These are phyloP conservation scores for Naganishia sp. DNA, from an alignment of 1,284 basidiomycete genomes.

Conservation along the genomic window DNA sequence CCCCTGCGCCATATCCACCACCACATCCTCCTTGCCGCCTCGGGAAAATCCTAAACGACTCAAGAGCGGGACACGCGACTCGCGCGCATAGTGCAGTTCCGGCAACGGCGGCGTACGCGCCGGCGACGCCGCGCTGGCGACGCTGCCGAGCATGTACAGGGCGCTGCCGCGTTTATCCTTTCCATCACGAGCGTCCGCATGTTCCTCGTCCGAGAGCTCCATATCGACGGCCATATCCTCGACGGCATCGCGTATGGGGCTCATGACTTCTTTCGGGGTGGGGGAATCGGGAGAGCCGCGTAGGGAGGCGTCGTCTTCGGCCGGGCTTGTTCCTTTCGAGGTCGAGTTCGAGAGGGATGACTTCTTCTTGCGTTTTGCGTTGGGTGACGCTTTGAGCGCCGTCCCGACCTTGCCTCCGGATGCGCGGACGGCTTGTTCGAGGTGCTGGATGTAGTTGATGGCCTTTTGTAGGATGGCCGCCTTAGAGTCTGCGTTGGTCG, in stretches of 20 bases:
- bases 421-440: constrained; percentile 33
- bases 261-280: constrained; percentile 9
- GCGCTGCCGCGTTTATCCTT: constrained; percentile 17
- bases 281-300: constrained; percentile 1
- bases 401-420: constrained; percentile 28
- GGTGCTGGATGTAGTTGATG: constrained; percentile 35
- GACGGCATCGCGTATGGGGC: constrained; percentile 20
- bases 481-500: constrained; percentile 34
- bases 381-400: constrained; percentile 1
- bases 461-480: constrained; percentile 36
- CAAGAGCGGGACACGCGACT: not conserved
- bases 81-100: not conserved
- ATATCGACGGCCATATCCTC: constrained; percentile 27
- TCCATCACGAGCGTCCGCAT: not conserved
- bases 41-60: constrained; percentile 16
- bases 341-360: constrained; percentile 21
- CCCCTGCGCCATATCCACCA: constrained; percentile 1
- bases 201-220: constrained; percentile 10
- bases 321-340: constrained; percentile 7
- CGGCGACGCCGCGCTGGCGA: constrained; percentile 20
- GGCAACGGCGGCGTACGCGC: constrained; percentile 8
- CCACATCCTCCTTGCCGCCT: not conserved
- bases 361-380: constrained; percentile 7
- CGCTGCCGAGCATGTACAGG: constrained; percentile 21
- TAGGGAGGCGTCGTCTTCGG: not conserved